Evolutionary conservation across 805 yeast genomes (phyloP).

Genomic region (Torulaspora franciscae): DNA sequence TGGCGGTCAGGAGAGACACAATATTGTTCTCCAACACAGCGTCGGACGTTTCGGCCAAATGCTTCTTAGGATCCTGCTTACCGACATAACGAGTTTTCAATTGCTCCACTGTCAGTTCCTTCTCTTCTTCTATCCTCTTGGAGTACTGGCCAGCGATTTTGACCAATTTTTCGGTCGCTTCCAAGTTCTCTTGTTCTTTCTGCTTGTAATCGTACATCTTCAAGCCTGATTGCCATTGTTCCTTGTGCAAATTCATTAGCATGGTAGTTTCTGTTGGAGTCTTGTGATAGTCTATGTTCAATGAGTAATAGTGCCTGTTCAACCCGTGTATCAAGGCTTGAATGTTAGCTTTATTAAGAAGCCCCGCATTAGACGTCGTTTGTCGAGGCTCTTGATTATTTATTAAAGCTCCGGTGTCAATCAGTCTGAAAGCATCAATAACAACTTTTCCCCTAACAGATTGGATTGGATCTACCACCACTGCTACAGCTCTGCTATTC

Average conservation of each 20-base stretch:
- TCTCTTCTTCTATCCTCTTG: conserved; percentile 85
- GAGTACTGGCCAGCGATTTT: conserved; percentile 87
- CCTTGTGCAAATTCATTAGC: conserved; percentile 90
- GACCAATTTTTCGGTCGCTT: conserved; percentile 72
- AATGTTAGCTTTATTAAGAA: conserved; percentile 90
- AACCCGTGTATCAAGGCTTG: conserved; percentile 96
- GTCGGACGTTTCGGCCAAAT: conserved; percentile 84
- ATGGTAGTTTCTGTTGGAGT: conserved; percentile 88
- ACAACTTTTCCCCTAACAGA: conserved; percentile 98
- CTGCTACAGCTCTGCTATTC: conserved; percentile 95
- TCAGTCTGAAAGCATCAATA: conserved; percentile 95
- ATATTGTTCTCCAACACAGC: conserved; percentile 83
- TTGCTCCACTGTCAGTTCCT: conserved; percentile 80
- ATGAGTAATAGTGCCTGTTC: conserved; percentile 93
- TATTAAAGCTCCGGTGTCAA: conserved; percentile 82
- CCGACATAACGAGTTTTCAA: conserved; percentile 95
- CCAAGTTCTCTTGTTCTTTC: conserved; percentile 70
- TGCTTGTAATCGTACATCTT: conserved; percentile 69
- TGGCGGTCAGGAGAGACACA: conserved; percentile 79
- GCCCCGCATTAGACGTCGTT: conserved; percentile 92
- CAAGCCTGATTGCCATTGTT: conserved; percentile 92
- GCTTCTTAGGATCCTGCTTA: conserved; percentile 98
- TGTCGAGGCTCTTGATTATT: conserved; percentile 98
- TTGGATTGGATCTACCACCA: conserved; percentile 97
- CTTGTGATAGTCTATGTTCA: conserved; percentile 90